phyloP scores from a whole-genome alignment of 768 basidiomycete genomes.

The Termitomyces sp. region DNA sequence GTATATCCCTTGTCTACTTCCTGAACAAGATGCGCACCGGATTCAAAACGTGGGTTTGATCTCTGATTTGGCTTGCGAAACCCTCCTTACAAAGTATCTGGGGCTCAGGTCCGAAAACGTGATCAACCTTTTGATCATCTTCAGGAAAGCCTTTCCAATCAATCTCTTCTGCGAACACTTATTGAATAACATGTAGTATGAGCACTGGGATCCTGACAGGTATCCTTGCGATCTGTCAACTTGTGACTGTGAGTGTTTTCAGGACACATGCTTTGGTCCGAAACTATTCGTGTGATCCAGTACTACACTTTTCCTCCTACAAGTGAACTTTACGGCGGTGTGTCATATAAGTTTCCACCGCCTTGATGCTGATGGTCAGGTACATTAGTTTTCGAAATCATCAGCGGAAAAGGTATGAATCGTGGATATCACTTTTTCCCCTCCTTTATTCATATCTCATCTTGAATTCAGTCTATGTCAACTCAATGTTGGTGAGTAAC shows the following conservation, averaged over 20 bases:
- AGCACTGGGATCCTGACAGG: background rate
- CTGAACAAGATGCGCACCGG: background rate
- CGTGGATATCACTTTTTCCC: background rate
- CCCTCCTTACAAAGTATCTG: background rate
- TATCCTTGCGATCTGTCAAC: background rate
- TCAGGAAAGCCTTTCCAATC: background rate
- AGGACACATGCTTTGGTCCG: background rate
- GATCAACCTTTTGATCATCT: background rate
- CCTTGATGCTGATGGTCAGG: background rate
- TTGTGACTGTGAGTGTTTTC: background rate
- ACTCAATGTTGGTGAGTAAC: background rate
- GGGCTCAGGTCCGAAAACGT: background rate
- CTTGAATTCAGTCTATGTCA: background rate
- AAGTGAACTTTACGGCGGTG: background rate
- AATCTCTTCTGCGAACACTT: background rate
- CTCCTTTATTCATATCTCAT: too few species aligned
- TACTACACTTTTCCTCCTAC: background rate
- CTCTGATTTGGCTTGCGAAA: too few species aligned
- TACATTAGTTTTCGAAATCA: background rate
- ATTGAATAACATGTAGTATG: background rate
- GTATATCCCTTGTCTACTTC: background rate
- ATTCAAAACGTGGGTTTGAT: background rate
- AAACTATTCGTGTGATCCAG: background rate
- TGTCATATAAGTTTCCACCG: background rate
- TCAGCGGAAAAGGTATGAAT: background rate